Percentiles rank a stretch among this genome's conserved stretches.
Evolutionary conservation across 805 yeast genomes (phyloP).

Genomic region (Nadsonia fulvescens): DNA sequence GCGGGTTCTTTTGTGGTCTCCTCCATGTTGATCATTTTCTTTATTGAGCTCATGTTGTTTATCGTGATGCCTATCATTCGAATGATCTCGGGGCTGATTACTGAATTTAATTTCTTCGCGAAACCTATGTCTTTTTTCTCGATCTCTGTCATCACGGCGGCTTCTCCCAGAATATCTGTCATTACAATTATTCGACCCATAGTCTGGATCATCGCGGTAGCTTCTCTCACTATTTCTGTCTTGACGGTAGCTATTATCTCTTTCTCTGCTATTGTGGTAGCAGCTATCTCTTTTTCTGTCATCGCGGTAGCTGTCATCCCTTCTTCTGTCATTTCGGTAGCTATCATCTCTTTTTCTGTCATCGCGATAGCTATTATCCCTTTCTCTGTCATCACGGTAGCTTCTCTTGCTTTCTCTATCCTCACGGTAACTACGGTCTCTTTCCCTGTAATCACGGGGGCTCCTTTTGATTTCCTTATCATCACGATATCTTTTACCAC

Average conservation of each 20-base stretch:
- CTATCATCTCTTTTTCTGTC: constrained; percentile 6
- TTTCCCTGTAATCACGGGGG: too few species aligned
- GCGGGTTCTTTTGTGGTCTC: constrained; percentile 1
- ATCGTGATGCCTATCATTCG: not conserved
- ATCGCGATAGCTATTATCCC: constrained; percentile 3
- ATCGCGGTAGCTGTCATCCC: not conserved
- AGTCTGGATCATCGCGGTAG: constrained; percentile 1
- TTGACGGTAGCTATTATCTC: not conserved
- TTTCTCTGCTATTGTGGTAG: not conserved
- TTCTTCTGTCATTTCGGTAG: constrained; percentile 1
- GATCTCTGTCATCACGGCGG: constrained; percentile 2
- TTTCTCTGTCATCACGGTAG: constrained; percentile 5
- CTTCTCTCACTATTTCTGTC: not conserved
- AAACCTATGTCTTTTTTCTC: constrained; percentile 2
- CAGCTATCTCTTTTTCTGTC: constrained; percentile 1
- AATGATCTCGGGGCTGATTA: not conserved
- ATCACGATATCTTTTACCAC: too few species aligned
- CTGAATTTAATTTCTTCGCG: constrained; percentile 1
- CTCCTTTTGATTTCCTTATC: too few species aligned
- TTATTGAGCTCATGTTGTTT: not conserved
- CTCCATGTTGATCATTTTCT: not conserved
- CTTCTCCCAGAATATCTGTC: not conserved
- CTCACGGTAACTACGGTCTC: too few species aligned
- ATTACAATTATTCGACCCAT: not conserved
- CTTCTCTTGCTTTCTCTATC: too few species aligned